Evolutionary conservation across 179 eudicot species (phyloP), one percentile per base, ranked within the genome.

Genomic region (Silene coronaria): DNA sequence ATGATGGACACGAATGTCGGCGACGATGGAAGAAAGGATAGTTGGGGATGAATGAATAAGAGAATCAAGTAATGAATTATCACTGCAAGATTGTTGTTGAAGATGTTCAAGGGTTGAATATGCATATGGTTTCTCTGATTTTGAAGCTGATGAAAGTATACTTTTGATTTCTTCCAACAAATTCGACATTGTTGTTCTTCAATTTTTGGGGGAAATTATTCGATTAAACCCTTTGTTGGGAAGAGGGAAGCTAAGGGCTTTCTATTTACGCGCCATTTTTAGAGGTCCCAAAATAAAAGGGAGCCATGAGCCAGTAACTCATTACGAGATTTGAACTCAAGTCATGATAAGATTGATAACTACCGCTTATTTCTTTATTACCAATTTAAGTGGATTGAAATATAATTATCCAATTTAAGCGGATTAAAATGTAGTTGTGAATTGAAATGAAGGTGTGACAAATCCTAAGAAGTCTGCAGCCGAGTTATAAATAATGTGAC

Each of bases 91-190:
- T 62, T 84, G 84, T 67, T 93, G 84, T 84, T 88, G 96, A 67
- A 91, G 87, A 59, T 80, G 86, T 12, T 87, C 74, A 8, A 93
- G 86, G 71, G 85, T 75, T 23, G 91, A 85, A 64, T 93, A 91
- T 10, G 90, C 96, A n/a, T 67, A 74, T 16, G 92, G 75, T 75
- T 89, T 91, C 48, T 80, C 79, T 23, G 82, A 70, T 73, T 80
- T 86, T 66, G 80, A 53, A 30, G 73, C 57, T 26, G 91, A 85
- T 4, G 67, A 72, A 26, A 91, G 70, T 69, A 86, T 82, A 77
- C 83, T 67, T 82, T 85, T 88, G 68, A 93, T 83, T 76, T 89
- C 82, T 46, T 86, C 83, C n/a, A 93, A 53, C 78, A 83, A 84
- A 79, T 76, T 79, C 71, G 80, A 85, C 90, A 89, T 91, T 45